phyloP scores from a whole-genome alignment of 371 early-diverging fungal genomes.

The Rhizopus stolonifer region DNA sequence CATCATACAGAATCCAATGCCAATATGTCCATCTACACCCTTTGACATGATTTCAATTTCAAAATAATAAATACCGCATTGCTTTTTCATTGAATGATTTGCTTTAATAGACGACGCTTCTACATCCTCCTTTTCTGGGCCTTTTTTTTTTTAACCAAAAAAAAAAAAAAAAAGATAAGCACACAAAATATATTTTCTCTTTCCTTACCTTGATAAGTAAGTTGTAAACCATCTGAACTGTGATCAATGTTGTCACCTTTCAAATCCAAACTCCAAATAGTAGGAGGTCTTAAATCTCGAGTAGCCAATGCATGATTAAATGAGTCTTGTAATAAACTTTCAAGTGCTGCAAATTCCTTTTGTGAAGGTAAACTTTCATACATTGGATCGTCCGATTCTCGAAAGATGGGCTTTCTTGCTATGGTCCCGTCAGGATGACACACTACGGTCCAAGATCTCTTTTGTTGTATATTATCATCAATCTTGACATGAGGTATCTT shows the following conservation, averaged over 20 bases:
- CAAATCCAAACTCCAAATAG: constrained; percentile 57
- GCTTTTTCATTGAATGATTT: constrained; percentile 80
- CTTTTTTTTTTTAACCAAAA: constrained; percentile 40
- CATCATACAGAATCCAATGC: constrained; percentile 77
- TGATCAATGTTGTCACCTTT: constrained; percentile 57
- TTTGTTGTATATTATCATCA: no score
- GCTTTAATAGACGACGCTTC: constrained; percentile 84
- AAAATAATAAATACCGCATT: constrained; percentile 87
- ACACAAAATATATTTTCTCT: neutral
- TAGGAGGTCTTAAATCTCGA: constrained; percentile 44
- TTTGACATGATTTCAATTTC: constrained; percentile 82
- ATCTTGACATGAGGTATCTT: constrained; percentile 2
- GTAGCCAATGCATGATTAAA: constrained; percentile 15
- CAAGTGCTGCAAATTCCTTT: constrained; percentile 9
- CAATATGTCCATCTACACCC: constrained; percentile 90
- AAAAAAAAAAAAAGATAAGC: neutral
- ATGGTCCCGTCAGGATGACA: neutral
- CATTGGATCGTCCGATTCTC: neutral
- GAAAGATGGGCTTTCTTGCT: neutral
- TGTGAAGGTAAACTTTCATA: neutral
- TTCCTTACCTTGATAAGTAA: constrained; percentile 54
- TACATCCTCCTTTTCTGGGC: constrained; percentile 71
- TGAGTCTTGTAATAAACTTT: constrained; percentile 4
- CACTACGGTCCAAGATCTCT: neutral
- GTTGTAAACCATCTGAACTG: constrained; percentile 42